phyloP scores from a whole-genome alignment of 2,329 filamentous ascomycete genomes.

The Colletotrichum spaethianum region DNA sequence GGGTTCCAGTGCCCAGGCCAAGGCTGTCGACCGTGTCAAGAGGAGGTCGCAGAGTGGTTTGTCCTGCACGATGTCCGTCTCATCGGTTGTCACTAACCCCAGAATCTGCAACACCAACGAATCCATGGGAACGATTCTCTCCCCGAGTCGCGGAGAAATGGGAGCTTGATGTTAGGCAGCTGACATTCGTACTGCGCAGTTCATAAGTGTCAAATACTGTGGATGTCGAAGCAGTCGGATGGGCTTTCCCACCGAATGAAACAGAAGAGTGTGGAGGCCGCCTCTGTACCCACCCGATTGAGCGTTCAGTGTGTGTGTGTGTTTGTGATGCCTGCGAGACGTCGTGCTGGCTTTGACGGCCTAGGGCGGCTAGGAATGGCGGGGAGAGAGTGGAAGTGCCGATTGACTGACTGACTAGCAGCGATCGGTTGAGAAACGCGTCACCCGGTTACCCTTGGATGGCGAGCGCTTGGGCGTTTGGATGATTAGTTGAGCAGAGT shows the following conservation, averaged over 20 bases:
- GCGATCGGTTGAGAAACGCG: not conserved
- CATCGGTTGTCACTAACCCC: constrained; percentile 21
- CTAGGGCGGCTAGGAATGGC: not conserved
- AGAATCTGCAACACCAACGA: constrained; percentile 34
- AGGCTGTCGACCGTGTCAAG: constrained; percentile 19
- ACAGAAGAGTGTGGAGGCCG: constrained; percentile 21
- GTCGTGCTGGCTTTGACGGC: constrained; percentile 4
- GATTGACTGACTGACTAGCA: not conserved
- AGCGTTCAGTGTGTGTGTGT: constrained; percentile 19
- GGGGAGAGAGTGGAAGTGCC: not conserved
- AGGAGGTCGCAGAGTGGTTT: constrained; percentile 26
- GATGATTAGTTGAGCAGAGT: constrained; percentile 31
- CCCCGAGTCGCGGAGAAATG: constrained; percentile 5
- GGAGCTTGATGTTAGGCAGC: constrained; percentile 12
- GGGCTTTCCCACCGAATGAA: constrained; percentile 28
- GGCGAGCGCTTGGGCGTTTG: constrained; percentile 21
- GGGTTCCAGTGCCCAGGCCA: constrained; percentile 17
- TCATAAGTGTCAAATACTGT: too few relatives aligned
- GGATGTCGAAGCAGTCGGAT: constrained; percentile 3
- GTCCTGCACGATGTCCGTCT: constrained; percentile 37
- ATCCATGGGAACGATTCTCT: constrained; percentile 16
- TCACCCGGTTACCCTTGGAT: constrained; percentile 13
- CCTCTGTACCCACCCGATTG: constrained; percentile 26
- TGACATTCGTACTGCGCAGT: not conserved
- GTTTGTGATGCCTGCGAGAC: constrained; percentile 16